These are phyloP conservation scores for Penicillium decumbens DNA, from an alignment of 2,329 filamentous ascomycete species.

Conservation along the genomic window DNA sequence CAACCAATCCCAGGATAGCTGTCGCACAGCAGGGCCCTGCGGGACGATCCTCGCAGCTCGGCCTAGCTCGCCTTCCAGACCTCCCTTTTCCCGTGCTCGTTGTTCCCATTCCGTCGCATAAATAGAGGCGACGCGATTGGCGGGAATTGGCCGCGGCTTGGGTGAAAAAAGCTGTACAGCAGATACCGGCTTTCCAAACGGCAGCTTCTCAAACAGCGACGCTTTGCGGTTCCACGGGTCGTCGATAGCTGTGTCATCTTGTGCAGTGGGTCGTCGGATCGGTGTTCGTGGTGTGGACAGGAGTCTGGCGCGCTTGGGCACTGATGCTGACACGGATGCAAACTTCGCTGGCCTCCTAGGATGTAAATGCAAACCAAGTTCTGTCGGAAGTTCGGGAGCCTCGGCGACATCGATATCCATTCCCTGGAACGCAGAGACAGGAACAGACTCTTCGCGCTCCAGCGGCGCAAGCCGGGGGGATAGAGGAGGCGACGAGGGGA, in stretches of 20 bases:
- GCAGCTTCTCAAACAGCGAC: slow-evolving; percentile 11
- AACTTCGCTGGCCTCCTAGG: slow-evolving; percentile 5
- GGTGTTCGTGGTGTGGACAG: slow-evolving; percentile 2
- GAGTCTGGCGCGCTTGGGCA: slow-evolving; percentile 1
- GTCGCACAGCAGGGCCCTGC: slow-evolving; percentile 32
- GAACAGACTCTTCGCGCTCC: slow-evolving; percentile 8
- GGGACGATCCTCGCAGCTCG: slow-evolving; percentile 21
- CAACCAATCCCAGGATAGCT: slow-evolving; percentile 37
- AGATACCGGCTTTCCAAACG: slow-evolving; percentile 27
- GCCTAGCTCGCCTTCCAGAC: slow-evolving; percentile 15
- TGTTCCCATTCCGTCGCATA: slow-evolving; percentile 27
- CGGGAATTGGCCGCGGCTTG: slow-evolving; percentile 19
- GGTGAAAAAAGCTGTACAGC: slow-evolving; percentile 29
- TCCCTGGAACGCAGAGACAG: slow-evolving; percentile 3
- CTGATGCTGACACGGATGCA: neutral
- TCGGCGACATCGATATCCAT: slow-evolving; percentile 8
- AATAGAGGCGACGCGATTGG: slow-evolving; percentile 28
- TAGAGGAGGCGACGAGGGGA: slow-evolving; percentile 14
- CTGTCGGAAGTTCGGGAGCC: slow-evolving; percentile 14
- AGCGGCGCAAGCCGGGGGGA: slow-evolving; percentile 14
- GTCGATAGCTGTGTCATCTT: slow-evolving; percentile 8
- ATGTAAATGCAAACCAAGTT: slow-evolving; percentile 16
- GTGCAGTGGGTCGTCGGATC: neutral
- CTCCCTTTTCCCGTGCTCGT: slow-evolving; percentile 24
- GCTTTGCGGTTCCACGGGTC: slow-evolving; percentile 24